These are phyloP conservation scores for Lophiotrema nucula DNA, from an alignment of 495 filamentous ascomycete species.

Conservation along the genomic window DNA sequence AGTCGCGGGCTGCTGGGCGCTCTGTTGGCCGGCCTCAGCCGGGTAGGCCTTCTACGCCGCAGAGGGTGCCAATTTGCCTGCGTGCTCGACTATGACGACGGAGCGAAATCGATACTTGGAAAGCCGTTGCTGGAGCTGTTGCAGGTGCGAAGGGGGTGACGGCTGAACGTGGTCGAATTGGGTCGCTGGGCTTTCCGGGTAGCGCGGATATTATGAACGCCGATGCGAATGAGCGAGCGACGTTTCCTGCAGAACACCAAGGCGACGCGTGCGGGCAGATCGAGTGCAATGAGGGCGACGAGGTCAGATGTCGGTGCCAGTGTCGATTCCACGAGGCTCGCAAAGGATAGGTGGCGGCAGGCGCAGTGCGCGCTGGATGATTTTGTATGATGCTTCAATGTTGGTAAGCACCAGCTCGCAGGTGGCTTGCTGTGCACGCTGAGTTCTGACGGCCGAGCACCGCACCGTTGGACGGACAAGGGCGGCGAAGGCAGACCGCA, in stretches of 20 bases:
- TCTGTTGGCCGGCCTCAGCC: slow-evolving; percentile 29
- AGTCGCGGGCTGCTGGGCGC: slow-evolving; percentile 13
- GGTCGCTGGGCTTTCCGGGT: slow-evolving; percentile 20
- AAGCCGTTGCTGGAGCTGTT: background rate
- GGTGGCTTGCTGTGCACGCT: no score
- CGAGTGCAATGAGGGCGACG: background rate
- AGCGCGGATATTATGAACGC: slow-evolving; percentile 15
- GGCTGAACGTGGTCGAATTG: slow-evolving; percentile 9
- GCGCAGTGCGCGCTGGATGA: background rate
- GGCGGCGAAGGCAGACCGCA: background rate
- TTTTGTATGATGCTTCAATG: background rate
- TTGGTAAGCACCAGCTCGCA: background rate
- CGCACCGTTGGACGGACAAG: background rate
- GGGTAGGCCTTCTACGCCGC: slow-evolving; percentile 28
- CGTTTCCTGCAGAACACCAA: background rate
- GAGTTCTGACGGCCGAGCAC: no score
- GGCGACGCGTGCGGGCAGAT: background rate
- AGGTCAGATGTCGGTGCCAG: background rate
- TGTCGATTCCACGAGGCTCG: no score
- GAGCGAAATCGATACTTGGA: background rate
- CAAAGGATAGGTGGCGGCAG: no score
- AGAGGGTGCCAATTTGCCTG: slow-evolving; percentile 27
- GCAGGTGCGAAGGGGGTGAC: slow-evolving; percentile 15
- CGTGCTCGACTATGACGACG: slow-evolving; percentile 1
- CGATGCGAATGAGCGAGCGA: slow-evolving; percentile 8